A percentile compares a stretch with the other conserved stretches of the same genome.
Evolutionary conservation across 1,284 basidiomycete genomes (phyloP).

Genomic region (Golubevia pallescens): DNA sequence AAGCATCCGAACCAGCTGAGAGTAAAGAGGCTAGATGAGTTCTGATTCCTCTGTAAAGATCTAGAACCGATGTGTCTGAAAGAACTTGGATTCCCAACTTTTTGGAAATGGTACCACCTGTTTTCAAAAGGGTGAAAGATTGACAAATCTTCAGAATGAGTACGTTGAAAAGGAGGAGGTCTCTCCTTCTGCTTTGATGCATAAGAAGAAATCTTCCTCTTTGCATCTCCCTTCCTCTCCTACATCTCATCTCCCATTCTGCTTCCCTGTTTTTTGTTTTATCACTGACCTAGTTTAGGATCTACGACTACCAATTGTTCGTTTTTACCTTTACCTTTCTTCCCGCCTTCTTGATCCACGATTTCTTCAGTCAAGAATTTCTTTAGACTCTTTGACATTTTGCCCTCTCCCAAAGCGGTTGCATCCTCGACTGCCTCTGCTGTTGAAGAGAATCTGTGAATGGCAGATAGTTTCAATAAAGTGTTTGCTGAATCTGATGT

Average conservation of each 20-base stretch:
- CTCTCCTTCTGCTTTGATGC: neutral
- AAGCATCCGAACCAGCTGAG: constrained; percentile 31
- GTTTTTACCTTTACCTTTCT: constrained; percentile 81
- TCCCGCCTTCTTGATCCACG: constrained; percentile 67
- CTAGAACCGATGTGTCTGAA: constrained; percentile 73
- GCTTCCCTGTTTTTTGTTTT: too few relatives aligned
- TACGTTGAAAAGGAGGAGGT: neutral
- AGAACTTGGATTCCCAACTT: constrained; percentile 89
- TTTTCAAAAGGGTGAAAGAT: neutral
- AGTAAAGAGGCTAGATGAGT: constrained; percentile 84
- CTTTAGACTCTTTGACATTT: constrained; percentile 89
- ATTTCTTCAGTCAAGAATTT: constrained; percentile 90
- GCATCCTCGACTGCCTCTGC: constrained; percentile 99
- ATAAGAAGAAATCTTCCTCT: neutral
- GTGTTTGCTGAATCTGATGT: constrained; percentile 85
- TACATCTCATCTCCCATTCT: too few relatives aligned
- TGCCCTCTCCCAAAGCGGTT: constrained; percentile 87
- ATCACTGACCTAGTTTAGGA: constrained; percentile 89
- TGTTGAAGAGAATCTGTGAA: constrained; percentile 95
- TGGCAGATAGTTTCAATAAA: constrained; percentile 79
- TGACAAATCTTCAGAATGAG: constrained; percentile 6
- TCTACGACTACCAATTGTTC: constrained; percentile 88
- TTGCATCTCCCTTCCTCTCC: too few relatives aligned
- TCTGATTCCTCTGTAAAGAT: constrained; percentile 95
- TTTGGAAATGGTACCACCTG: constrained; percentile 85